Evolutionary conservation across 495 filamentous ascomycete species (phyloP).

Genomic region (Xanthoparmelia taractica): DNA sequence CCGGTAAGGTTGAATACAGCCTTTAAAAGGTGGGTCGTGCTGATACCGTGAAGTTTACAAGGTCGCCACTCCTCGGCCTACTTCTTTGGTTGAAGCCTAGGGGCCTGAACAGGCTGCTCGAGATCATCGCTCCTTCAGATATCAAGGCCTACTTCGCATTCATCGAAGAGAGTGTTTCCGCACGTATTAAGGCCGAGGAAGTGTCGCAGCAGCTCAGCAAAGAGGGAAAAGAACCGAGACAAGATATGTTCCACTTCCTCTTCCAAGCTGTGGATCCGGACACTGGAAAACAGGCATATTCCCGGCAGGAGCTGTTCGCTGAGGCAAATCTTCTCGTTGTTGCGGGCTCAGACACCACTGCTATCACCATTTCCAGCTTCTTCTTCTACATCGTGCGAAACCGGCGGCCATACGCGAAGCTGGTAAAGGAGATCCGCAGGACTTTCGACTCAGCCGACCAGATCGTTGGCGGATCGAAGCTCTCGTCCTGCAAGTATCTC

Average conservation of each 20-base stretch:
- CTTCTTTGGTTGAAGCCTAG: no score
- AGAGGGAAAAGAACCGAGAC: no score
- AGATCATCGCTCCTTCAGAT: no score
- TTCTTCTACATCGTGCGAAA: slow-evolving; percentile 64
- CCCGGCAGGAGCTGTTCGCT: not conserved
- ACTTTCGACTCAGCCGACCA: slow-evolving; percentile 46
- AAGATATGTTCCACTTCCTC: not conserved
- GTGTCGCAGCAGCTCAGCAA: no score
- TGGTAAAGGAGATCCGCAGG: slow-evolving; percentile 39
- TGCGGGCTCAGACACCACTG: slow-evolving; percentile 53
- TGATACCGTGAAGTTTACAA: not conserved
- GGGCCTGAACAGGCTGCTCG: no score
- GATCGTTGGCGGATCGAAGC: slow-evolving; percentile 41
- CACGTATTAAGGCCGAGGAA: no score
- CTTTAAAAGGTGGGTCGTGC: not conserved
- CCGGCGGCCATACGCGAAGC: slow-evolving; percentile 34
- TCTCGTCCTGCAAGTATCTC: slow-evolving; percentile 42
- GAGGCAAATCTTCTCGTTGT: slow-evolving; percentile 29
- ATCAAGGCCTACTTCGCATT: no score
- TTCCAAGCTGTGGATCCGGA: not conserved
- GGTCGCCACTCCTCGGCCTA: no score
- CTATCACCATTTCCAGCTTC: slow-evolving; percentile 51
- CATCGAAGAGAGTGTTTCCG: no score
- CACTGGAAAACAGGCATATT: no score
- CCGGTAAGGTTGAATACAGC: not conserved